phyloP scores from a whole-genome alignment of 2,329 filamentous ascomycete species.

The Colletotrichum lindemuthianum region DNA sequence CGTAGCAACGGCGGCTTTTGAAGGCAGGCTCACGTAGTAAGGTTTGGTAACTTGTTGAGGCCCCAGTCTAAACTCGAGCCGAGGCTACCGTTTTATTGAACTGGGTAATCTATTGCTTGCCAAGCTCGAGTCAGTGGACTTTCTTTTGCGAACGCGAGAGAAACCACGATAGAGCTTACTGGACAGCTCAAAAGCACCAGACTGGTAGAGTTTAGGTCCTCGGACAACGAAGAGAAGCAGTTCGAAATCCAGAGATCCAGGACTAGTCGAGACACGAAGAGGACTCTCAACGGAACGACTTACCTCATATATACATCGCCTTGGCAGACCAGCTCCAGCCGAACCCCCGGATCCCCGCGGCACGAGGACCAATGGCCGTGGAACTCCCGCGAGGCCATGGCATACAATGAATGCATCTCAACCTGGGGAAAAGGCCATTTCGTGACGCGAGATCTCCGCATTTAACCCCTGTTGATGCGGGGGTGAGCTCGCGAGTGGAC shows the following conservation, averaged over 20 bases:
- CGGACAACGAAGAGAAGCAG: background rate
- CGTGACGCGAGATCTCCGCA: conserved; percentile 30
- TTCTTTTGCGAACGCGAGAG: background rate
- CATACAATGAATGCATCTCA: conserved; percentile 16
- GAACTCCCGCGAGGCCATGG: conserved; percentile 15
- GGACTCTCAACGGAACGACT: background rate
- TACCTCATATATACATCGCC: conserved; percentile 18
- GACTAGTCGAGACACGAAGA: background rate
- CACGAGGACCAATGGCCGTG: conserved; percentile 18
- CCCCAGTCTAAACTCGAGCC: background rate
- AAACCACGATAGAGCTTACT: background rate
- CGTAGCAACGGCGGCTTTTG: background rate
- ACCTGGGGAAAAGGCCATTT: conserved; percentile 13
- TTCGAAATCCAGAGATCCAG: background rate
- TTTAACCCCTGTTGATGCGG: conserved; percentile 31
- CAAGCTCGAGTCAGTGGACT: conserved; percentile 8
- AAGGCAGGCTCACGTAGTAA: conserved; percentile 5
- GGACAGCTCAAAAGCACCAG: background rate
- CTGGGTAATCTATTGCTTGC: background rate
- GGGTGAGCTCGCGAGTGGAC: conserved; percentile 15
- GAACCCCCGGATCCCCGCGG: conserved; percentile 16
- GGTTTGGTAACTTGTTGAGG: conserved; percentile 9
- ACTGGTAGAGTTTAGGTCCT: background rate
- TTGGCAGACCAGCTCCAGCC: conserved; percentile 4
- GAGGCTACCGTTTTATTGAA: background rate